Evolutionary conservation across 192 early-diverging fungal genomes (phyloP), one percentile per base, ranked within the genome.

Genomic region (Coemansia sp.): DNA sequence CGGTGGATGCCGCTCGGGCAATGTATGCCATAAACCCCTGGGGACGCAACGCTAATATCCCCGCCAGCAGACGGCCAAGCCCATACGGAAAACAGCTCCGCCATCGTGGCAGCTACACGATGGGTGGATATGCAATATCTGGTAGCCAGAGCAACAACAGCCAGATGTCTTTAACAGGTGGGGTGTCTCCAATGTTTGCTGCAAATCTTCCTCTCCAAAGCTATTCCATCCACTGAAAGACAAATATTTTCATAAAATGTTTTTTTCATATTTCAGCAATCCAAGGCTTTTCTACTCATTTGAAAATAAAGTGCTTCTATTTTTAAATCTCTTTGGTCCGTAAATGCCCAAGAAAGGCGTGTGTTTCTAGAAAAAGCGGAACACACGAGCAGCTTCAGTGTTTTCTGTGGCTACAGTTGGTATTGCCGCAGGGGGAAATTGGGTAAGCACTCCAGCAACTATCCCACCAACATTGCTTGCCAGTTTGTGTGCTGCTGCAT

Each of bases 401-500:
- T 23, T 6, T 33, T 28, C 7, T 46, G 21, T 23, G 3, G 31
- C 30, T 31, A 12, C 26, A 34, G 55, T 18, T 10, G 30, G 55
- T 26, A 20, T 15, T 8, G 16, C 30, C 6, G 30, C 6, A 2
- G 51, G 34, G 7, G 63, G 39, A 15, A 33, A 15, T 1, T 64
- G 63, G 1, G 68, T 64, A 49, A 75, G n/a, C 49, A 75, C 68
- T 1, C 61, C 45, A 15, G 72, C 40, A 39, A 75, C 42, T 15
- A 75, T 56, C 18, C 67, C 61, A 10, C 68, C 70, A 4, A 81
- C 70, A 45, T 76, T 81, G n/a, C 51, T 58, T 0, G 48, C 74
- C 34, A 81, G 46, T 15, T 67, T 68, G 61, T 70, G 59, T 0
- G 79, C 79, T 0, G 70, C 79, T 16, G 61, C 69, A 23, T 76